Evolutionary conservation across 345 rosid genomes (phyloP).

Genomic region (Cardamine resedifolia): DNA sequence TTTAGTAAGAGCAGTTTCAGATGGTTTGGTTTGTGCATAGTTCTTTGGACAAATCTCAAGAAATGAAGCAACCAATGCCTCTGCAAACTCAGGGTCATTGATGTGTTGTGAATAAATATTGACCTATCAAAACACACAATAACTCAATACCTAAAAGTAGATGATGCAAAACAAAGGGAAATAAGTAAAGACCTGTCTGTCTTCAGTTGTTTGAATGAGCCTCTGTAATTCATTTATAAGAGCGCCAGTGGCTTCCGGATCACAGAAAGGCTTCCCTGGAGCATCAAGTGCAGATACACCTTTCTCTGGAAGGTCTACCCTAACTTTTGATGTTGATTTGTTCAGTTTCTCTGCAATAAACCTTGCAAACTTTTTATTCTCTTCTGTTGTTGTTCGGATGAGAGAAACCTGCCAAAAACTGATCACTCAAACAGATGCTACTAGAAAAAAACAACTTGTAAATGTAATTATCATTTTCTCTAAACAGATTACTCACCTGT

Average conservation of each 20-base stretch:
- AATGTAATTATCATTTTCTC: neutral
- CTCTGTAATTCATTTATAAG: conserved; percentile 61
- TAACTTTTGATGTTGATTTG: conserved; percentile 61
- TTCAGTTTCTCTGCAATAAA: conserved; percentile 84
- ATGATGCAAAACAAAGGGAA: conserved; percentile 22
- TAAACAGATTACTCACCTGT: conserved; percentile 51
- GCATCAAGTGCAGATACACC: conserved; percentile 90
- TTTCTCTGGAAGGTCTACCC: conserved; percentile 71
- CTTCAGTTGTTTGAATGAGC: conserved; percentile 58
- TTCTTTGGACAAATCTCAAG: conserved; percentile 54
- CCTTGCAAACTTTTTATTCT: conserved; percentile 66
- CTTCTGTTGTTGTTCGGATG: conserved; percentile 77
- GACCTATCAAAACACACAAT: conserved; percentile 46
- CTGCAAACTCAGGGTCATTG: conserved; percentile 84
- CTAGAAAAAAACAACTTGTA: neutral
- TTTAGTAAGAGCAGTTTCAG: conserved; percentile 31
- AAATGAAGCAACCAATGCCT: conserved; percentile 72
- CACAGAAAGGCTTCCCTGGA: conserved; percentile 72
- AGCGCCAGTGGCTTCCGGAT: conserved; percentile 66
- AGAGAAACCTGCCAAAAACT: conserved; percentile 62
- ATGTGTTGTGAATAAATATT: conserved; percentile 62
- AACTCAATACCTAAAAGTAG: conserved; percentile 21
- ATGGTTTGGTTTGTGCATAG: conserved; percentile 29
- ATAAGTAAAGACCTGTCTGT: conserved; percentile 53
- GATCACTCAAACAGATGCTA: neutral